Evolutionary conservation across 1,284 basidiomycete species (phyloP), one percentile per base, ranked within the genome.

Genomic region (Cronartium quercuum): DNA sequence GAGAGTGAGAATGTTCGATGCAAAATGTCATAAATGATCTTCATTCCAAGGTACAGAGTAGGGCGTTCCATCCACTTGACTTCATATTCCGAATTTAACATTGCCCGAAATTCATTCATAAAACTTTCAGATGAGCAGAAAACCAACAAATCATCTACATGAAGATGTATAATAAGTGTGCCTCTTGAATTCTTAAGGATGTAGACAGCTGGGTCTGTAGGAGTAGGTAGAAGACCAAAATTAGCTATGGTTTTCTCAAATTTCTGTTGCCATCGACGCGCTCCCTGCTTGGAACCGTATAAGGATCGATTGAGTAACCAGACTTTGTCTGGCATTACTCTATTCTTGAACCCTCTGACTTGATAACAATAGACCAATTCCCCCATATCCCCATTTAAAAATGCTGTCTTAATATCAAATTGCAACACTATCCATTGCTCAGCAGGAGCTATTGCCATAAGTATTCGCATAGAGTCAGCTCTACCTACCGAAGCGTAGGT

Each of bases 41-140:
- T 68, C 66, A 68, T 68, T 3, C 66, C 66, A 18, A 68, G 47
- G 15, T n/a, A n/a, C n/a, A n/a, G n/a, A n/a, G n/a, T n/a, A n/a
- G n/a, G n/a, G n/a, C n/a, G n/a, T n/a, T n/a, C n/a, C n/a, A n/a
- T n/a, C n/a, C n/a, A n/a, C n/a, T n/a, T 47, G 10, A 47, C 10
- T 47, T 47, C 12, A 47, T 47, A 12, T 47, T 12, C n/a, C 12
- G 44, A 12, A n/a, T 12, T 12, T n/a, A 47, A n/a, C 12, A 47
- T 47, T 10, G 10, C n/a, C n/a, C n/a, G n/a, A n/a, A n/a, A n/a
- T n/a, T n/a, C n/a, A n/a, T n/a, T n/a, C n/a, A n/a, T n/a, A n/a
- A 47, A 12, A 12, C n/a, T 47, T 47, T 47, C 44, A n/a, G 44
- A 10, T 47, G 10, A 10, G 44, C n/a, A 12, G 12, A 12, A 10